Base-by-base conservation (phyloP, 345 rosid species). In the Citrus trifoliata region DNA sequence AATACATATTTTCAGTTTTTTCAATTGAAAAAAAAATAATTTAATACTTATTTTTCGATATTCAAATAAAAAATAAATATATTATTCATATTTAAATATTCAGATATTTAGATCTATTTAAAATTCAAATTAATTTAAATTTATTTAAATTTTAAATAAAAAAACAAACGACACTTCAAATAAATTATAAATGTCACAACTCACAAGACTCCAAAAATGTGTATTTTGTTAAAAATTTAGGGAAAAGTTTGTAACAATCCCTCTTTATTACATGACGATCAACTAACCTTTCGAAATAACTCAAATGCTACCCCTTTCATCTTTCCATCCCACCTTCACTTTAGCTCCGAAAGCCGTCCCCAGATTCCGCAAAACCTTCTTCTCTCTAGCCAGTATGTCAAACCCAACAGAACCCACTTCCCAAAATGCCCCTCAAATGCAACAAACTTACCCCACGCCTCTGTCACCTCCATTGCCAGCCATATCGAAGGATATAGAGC, bases 401-500 rank as follows among this genome's bases (percentile, higher is more conserved):
- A 59, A 42, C 13, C 68, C 59, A 59, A 12, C 69, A 27, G 22
- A 70, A 6, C 64, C 82, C 51, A 70, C 70, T 78, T 80, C 84
- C 80, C 48, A 69, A 12, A 71, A n/a, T 38, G 73, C 83, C 69
- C 28, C 87, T 42, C 75, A 38, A 24, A 19, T 63, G 21, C 78
- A 46, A 37, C 80, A 65, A 22, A 76, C 70, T 16, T 90, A 92
- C 86, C 98, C 98, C 10, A 84, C 70, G 69, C 98, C 98, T n/a
- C 76, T 96, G 27, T 88, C 97, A 3, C 89, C 95, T 73, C 89
- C 98, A 1, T 81, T 90, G 27, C 93, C 98, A 38, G 73, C 87
- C 21, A 83, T 90, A 48, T 91, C 99, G 18, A 95, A 90, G 86
- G 83, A 90, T 61, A 82, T 94, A 16, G 97, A 94, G 85, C 83